These are phyloP conservation scores for Capsicum chinense DNA, from an alignment of 257 asterid species.

Conservation along the genomic window DNA sequence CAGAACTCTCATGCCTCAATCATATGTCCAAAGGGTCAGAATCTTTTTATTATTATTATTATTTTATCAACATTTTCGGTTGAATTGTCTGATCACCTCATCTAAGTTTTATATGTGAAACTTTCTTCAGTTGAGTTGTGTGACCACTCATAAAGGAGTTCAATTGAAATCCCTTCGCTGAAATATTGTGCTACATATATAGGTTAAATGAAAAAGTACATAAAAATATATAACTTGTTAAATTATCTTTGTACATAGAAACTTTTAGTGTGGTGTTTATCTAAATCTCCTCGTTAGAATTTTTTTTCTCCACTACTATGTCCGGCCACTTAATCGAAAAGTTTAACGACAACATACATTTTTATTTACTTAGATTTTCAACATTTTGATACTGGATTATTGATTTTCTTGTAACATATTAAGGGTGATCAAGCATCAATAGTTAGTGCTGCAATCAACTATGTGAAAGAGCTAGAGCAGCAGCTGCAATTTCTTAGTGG, in stretches of 20 bases:
- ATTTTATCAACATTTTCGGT: background rate
- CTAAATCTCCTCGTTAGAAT: background rate
- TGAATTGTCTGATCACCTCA: background rate
- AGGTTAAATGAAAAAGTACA: no score
- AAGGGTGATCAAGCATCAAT: slow-evolving; percentile 57
- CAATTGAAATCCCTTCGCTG: no score
- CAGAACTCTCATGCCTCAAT: slow-evolving; percentile 45
- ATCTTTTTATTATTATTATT: background rate
- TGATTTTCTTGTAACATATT: background rate
- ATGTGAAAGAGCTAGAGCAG: slow-evolving; percentile 52
- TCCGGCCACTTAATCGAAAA: background rate
- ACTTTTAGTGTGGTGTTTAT: background rate
- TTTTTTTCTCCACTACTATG: background rate
- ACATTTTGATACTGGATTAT: background rate
- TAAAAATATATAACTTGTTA: no score
- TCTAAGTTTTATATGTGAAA: background rate
- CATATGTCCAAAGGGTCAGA: slow-evolving; percentile 47
- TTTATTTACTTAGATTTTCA: background rate
- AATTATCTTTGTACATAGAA: background rate
- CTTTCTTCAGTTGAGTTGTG: background rate
- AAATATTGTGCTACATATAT: background rate
- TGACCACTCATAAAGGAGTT: background rate
- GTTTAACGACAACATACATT: background rate
- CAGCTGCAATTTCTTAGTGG: slow-evolving; percentile 44
- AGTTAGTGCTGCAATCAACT: slow-evolving; percentile 52